Evolutionary conservation across 1,284 basidiomycete genomes (phyloP), one percentile per base, ranked within the genome.

Genomic region (Boletellus deceptivus): DNA sequence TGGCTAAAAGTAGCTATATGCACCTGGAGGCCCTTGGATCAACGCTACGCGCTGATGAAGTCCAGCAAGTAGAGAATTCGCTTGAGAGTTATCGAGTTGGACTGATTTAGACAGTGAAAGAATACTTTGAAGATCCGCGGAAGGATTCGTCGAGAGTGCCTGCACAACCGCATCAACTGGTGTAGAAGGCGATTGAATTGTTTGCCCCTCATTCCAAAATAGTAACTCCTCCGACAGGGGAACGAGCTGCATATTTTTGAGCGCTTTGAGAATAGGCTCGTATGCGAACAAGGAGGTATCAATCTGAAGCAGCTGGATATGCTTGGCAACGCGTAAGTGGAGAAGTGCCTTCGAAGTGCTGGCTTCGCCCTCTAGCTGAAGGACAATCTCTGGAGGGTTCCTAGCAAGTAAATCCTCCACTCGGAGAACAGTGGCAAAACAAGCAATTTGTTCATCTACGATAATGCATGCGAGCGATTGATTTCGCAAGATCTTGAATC

Each of bases 21-120:
- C 58, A 84, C 84, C 84, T 46, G 83, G 83, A 0, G 84, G 84
- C 0, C 83, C 84, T 64, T 86, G 83, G 14, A 86, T 82, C 14
- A 86, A 58, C 0, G 82, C 76, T 4, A 86, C 70, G 11, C 61
- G 66, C 48, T 83, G 82, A 0, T 71, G 74, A 10, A 86, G 64
- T 6, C 79, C 79, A 4, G 75, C 63, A 4, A 82, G 53, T 6
- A 85, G 67, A 0, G 83, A 82, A 0, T 53, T 52, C 0, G 72
- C 70, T 59, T 86, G 84, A 0, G 49, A 50, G 1, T 4, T 5
- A 17, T 50, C 49, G 14, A 50, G 49, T 4, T 24, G 24, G 16
- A 50, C 18, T 9, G 43, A 36, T 36, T 50, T 47, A 11, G 49
- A 48, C n/a, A 20, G 8, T 0, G 49, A 41, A 11, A 50, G 49